Evolutionary conservation across 225 moss, liverwort and hornwort species (phyloP).

Genomic region (Bryum argenteum): DNA sequence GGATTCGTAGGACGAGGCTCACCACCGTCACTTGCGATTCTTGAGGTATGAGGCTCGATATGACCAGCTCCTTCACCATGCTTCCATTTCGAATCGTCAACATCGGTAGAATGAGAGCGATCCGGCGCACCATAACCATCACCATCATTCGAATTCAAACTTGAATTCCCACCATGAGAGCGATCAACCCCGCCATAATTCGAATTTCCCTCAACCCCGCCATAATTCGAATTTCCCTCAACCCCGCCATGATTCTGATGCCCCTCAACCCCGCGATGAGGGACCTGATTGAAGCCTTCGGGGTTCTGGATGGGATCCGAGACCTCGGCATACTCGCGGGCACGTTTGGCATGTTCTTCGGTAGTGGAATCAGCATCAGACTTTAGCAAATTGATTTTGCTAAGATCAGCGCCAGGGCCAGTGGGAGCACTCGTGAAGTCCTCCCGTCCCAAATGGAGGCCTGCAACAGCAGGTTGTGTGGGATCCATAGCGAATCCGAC

Average conservation of each 20-base stretch:
- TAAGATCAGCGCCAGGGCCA: slow-evolving; percentile 32
- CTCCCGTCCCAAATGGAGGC: slow-evolving; percentile 26
- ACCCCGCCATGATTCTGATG: background rate
- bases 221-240: background rate
- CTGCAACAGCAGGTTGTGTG: slow-evolving; percentile 39
- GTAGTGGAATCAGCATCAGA: background rate
- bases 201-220: background rate
- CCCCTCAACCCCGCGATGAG: background rate
- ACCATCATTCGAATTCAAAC: background rate
- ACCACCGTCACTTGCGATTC: background rate
- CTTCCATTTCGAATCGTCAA: no score
- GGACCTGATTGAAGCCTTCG: background rate
- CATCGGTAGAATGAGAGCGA: no score
- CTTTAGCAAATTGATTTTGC: background rate
- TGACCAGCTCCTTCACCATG: no score
- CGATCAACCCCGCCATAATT: background rate
- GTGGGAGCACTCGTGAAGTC: slow-evolving; percentile 31
- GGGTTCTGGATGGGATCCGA: slow-evolving; percentile 9
- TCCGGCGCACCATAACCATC: background rate
- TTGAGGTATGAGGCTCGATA: background rate
- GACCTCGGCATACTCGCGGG: slow-evolving; percentile 28
- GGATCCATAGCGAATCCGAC: slow-evolving; percentile 48
- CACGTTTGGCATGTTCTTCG: slow-evolving; percentile 23
- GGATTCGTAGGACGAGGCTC: slow-evolving; percentile 13
- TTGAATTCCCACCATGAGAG: background rate